phyloP scores from a whole-genome alignment of 148 eudicot genomes.

The Chenopodium formosanum region DNA sequence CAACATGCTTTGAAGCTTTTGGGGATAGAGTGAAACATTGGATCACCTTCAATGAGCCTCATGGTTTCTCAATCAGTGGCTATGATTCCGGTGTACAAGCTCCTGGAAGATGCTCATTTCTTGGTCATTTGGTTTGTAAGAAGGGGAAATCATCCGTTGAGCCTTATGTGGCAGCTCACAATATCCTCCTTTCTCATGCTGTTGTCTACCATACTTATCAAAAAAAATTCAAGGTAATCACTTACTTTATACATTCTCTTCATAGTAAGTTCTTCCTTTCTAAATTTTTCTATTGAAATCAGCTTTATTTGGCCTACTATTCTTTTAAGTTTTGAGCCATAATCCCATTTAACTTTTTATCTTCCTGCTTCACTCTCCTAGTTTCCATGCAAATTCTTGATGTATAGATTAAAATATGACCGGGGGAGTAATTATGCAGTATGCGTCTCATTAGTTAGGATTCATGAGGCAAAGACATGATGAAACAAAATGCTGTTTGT shows the following conservation, averaged over 20 bases:
- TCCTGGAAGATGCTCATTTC: slow-evolving; percentile 88
- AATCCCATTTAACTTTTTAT: background rate
- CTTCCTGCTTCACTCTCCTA: background rate
- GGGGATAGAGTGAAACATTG: slow-evolving; percentile 93
- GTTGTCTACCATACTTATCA: slow-evolving; percentile 63
- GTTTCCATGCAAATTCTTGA: background rate
- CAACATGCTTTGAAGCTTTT: slow-evolving; percentile 77
- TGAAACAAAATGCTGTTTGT: background rate
- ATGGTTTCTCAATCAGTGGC: slow-evolving; percentile 69
- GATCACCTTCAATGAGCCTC: slow-evolving; percentile 99
- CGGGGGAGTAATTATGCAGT: background rate
- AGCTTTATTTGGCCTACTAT: no score
- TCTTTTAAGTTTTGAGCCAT: no score
- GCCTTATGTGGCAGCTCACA: slow-evolving; percentile 88
- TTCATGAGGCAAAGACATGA: background rate
- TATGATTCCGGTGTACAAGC: slow-evolving; percentile 88
- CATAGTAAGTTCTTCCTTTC: no score
- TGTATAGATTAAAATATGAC: background rate
- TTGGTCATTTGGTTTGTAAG: slow-evolving; percentile 68
- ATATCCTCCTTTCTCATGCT: slow-evolving; percentile 84
- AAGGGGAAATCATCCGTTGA: slow-evolving; percentile 74
- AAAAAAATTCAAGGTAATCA: slow-evolving; percentile 65
- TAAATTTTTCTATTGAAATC: no score
- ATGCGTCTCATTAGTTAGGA: background rate
- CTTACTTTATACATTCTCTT: no score